phyloP scores from a whole-genome alignment of 139 green algal genomes.

The Closterium sp. region DNA sequence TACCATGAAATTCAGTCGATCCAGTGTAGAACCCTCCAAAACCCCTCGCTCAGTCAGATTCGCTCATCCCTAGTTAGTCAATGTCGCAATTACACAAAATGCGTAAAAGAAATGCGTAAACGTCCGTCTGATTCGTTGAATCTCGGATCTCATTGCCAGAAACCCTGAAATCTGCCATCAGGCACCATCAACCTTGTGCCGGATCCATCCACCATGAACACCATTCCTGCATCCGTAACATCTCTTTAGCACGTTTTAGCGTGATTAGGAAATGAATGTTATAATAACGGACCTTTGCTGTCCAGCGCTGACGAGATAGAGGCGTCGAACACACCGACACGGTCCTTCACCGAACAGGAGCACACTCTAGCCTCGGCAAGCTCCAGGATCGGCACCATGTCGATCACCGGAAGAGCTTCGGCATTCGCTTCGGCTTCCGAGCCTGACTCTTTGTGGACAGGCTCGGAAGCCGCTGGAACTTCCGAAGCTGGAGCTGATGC shows the following conservation, averaged over 20 bases:
- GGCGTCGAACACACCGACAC: constrained; percentile 12
- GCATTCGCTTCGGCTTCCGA: background rate
- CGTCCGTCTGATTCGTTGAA: background rate
- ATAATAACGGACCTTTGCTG: background rate
- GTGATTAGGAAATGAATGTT: background rate
- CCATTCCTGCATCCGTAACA: background rate
- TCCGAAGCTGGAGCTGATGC: background rate
- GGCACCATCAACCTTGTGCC: background rate
- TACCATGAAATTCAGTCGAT: background rate
- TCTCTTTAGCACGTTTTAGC: no score
- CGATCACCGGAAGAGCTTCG: constrained; percentile 5
- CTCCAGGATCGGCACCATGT: constrained; percentile 23
- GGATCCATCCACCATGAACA: background rate
- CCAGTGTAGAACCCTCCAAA: background rate
- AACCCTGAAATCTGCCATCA: background rate
- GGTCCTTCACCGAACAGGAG: constrained; percentile 10
- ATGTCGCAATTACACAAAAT: background rate
- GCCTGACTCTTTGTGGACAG: background rate
- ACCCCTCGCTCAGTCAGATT: background rate
- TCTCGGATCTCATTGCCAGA: background rate
- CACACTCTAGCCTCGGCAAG: constrained; percentile 11
- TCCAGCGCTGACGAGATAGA: constrained; percentile 16
- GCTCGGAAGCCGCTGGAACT: background rate
- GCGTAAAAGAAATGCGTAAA: no score
- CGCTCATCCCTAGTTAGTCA: background rate